A percentile compares a stretch with the other conserved stretches of the same genome.
phyloP scores from a whole-genome alignment of 2,329 filamentous ascomycete species.

The Cladophialophora immunda region DNA sequence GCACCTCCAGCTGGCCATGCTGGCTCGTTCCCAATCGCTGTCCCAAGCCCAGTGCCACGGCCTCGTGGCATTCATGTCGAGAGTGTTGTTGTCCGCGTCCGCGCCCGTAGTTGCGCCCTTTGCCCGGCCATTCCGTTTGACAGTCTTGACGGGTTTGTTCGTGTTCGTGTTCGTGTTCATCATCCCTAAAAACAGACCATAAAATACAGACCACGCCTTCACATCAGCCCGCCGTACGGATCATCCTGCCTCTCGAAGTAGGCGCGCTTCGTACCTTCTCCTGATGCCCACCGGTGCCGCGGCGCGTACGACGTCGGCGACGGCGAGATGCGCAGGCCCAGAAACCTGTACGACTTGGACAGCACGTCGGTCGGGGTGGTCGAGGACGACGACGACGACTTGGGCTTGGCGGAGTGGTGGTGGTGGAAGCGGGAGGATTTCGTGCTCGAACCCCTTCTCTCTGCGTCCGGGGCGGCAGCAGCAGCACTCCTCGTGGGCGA shows the following conservation, averaged over 20 bases:
- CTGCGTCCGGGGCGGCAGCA: not conserved
- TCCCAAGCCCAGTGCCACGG: not conserved
- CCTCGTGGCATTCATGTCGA: not conserved
- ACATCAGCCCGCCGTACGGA: slow-evolving; percentile 35
- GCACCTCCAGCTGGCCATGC: slow-evolving; percentile 1
- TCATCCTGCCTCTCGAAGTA: slow-evolving; percentile 31
- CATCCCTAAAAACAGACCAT: not conserved
- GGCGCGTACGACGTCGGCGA: slow-evolving; percentile 6
- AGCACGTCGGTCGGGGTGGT: not conserved
- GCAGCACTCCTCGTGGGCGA: not conserved
- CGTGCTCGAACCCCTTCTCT: not conserved
- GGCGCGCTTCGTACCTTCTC: slow-evolving; percentile 13
- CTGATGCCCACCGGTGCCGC: slow-evolving; percentile 8
- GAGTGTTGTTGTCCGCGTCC: too few species aligned
- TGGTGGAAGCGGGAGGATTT: slow-evolving; percentile 12
- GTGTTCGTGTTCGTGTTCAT: not conserved
- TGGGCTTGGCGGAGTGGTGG: slow-evolving; percentile 8
- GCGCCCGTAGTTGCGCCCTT: too few species aligned
- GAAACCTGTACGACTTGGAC: slow-evolving; percentile 18
- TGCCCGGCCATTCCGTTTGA: not conserved
- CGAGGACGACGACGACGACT: not conserved
- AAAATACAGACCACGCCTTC: not conserved
- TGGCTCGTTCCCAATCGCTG: not conserved
- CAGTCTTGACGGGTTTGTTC: too few species aligned
- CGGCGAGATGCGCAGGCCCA: slow-evolving; percentile 26